Evolutionary conservation across 1,284 basidiomycete species (phyloP).

Genomic region (Stygiomarasmius scandens): DNA sequence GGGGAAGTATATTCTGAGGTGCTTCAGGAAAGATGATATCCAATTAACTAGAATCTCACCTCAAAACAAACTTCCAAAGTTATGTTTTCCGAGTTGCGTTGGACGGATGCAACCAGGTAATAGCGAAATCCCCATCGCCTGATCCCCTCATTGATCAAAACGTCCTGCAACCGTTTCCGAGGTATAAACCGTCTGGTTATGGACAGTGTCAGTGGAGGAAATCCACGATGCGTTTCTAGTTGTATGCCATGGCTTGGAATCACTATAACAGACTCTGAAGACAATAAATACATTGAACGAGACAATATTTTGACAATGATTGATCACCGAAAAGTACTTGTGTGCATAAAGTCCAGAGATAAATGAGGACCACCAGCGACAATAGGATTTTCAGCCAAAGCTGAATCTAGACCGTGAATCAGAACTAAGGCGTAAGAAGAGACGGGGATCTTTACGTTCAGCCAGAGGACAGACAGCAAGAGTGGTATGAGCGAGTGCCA

Average conservation of each 20-base stretch:
- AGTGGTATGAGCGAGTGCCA: constrained; percentile 37
- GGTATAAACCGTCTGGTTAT: constrained; percentile 64
- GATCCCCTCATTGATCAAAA: constrained; percentile 75
- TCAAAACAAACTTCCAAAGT: constrained; percentile 54
- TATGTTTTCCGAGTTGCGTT: constrained; percentile 30
- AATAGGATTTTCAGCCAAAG: constrained; percentile 17
- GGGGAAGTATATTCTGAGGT: constrained; percentile 62
- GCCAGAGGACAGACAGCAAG: constrained; percentile 38
- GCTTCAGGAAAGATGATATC: constrained; percentile 3
- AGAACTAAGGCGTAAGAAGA: background rate
- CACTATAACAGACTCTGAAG: constrained; percentile 67
- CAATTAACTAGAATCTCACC: constrained; percentile 33
- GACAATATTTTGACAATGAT: background rate
- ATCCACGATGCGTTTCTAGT: constrained; percentile 65
- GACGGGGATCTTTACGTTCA: constrained; percentile 32
- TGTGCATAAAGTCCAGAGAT: constrained; percentile 39
- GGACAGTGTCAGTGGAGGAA: constrained; percentile 46
- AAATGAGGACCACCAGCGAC: constrained; percentile 18
- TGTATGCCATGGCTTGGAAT: constrained; percentile 71
- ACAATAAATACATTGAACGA: constrained; percentile 4
- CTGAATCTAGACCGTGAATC: constrained; percentile 7
- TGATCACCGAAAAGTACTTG: constrained; percentile 52
- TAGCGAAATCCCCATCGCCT: constrained; percentile 70
- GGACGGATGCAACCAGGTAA: constrained; percentile 59
- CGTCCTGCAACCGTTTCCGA: constrained; percentile 51